Evolutionary conservation across 2,329 filamentous ascomycete species (phyloP).

Genomic region (Stemphylium lycopersici): DNA sequence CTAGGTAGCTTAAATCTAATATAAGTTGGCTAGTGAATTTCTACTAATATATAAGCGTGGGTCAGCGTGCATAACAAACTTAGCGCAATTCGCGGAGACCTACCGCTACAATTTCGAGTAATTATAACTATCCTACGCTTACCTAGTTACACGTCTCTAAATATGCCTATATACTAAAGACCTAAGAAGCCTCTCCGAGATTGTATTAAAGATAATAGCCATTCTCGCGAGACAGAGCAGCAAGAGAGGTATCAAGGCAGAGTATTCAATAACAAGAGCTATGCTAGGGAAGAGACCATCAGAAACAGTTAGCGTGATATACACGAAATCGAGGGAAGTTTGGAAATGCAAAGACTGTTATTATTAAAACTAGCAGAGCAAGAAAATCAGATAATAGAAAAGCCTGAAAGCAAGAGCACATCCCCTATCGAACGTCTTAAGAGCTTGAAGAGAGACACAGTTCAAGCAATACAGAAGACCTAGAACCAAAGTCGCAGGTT

Average conservation of each 20-base stretch:
- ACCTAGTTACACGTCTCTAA: slow-evolving; percentile 2
- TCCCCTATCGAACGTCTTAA: slow-evolving; percentile 2
- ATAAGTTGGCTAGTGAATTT: slow-evolving; percentile 2
- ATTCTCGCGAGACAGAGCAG: slow-evolving; percentile 10
- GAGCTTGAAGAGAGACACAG: slow-evolving; percentile 6
- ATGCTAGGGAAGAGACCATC: background rate
- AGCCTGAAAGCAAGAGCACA: background rate
- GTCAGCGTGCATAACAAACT: background rate
- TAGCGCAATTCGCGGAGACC: slow-evolving; percentile 2
- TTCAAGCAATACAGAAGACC: slow-evolving; percentile 8
- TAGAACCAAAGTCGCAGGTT: slow-evolving; percentile 1
- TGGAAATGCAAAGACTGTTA: slow-evolving; percentile 16
- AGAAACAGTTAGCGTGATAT: slow-evolving; percentile 7
- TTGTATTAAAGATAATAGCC: slow-evolving; percentile 12
- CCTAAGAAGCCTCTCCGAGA: slow-evolving; percentile 4
- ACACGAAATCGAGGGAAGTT: slow-evolving; percentile 13
- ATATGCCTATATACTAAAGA: slow-evolving; percentile 5
- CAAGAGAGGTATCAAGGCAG: slow-evolving; percentile 10
- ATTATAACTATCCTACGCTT: background rate
- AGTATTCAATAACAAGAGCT: slow-evolving; percentile 15
- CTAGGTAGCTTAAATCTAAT: slow-evolving; percentile 5
- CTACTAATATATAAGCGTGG: slow-evolving; percentile 5
- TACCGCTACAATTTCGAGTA: slow-evolving; percentile 6
- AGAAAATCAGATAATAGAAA: slow-evolving; percentile 17
- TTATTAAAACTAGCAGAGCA: slow-evolving; percentile 19